A percentile compares a stretch with the other conserved stretches of the same genome.
Conservation (phyloP, 805 yeast species). For the Zygosaccharomyces bisporus region DNA sequence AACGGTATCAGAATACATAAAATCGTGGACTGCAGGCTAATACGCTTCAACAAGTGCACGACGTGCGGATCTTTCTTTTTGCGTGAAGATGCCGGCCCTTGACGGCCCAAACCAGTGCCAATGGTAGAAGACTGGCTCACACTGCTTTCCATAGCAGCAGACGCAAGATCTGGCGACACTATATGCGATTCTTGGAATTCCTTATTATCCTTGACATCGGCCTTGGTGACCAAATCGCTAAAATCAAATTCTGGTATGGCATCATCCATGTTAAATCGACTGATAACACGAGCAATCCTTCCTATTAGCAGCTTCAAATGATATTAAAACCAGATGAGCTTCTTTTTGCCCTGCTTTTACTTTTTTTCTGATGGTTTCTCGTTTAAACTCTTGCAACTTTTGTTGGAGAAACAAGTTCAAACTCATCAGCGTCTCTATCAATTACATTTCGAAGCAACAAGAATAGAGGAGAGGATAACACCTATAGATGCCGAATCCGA, state of each 20-base stretch:
- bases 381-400: not conserved
- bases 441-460: not conserved
- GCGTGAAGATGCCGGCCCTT: constrained; percentile 6
- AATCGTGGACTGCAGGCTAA: constrained; percentile 23
- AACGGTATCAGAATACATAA: constrained; percentile 25
- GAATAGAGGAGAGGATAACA: not conserved
- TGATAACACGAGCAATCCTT: not conserved
- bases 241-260: constrained; percentile 27
- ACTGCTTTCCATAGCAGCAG: not conserved
- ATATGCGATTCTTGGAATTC: constrained; percentile 11
- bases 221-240: constrained; percentile 14
- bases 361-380: not conserved
- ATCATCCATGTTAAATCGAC: constrained; percentile 14
- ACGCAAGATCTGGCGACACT: constrained; percentile 4
- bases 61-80: constrained; percentile 26
- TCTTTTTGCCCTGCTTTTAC: not conserved
- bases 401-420: not conserved
- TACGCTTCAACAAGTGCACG: constrained; percentile 27
- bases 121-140: not conserved
- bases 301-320: not conserved
- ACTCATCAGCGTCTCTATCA: not conserved
- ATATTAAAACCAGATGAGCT: not conserved
- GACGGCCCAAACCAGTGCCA: not conserved
- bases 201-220: constrained; percentile 6
- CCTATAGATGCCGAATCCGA: too few species aligned